Percentiles rank a stretch among this genome's conserved stretches.
These are phyloP conservation scores for Phaeosphaeriaceae sp. DNA, from an alignment of 2,329 filamentous ascomycete genomes.

Conservation along the genomic window DNA sequence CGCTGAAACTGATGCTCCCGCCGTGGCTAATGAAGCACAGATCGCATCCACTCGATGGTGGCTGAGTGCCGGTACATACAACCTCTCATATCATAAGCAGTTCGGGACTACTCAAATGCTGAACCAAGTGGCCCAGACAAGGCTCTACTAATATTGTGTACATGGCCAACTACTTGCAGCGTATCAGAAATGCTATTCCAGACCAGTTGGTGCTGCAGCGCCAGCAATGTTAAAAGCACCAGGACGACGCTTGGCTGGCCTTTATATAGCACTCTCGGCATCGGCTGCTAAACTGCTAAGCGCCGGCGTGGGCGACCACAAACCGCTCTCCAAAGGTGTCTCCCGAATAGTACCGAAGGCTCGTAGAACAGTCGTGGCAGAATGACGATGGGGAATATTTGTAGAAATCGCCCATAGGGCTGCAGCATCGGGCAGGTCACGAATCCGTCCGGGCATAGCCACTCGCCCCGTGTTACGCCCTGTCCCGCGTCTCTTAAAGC, in stretches of 20 bases:
- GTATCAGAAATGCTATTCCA: background rate
- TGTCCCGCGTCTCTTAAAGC: slow-evolving; percentile 28
- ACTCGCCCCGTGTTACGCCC: slow-evolving; percentile 23
- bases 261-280: slow-evolving; percentile 37
- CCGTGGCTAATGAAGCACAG: slow-evolving; percentile 16
- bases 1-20: slow-evolving; percentile 11
- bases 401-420: slow-evolving; percentile 6
- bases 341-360: slow-evolving; percentile 4
- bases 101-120: background rate
- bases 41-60: slow-evolving; percentile 9
- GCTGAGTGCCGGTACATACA: slow-evolving; percentile 12
- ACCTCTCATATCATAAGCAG: slow-evolving; percentile 1
- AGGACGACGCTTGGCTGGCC: slow-evolving; percentile 28
- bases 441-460: slow-evolving; percentile 30
- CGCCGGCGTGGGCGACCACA: slow-evolving; percentile 32
- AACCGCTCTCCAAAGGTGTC: slow-evolving; percentile 8
- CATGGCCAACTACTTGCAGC: background rate
- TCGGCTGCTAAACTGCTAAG: slow-evolving; percentile 32
- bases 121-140: background rate
- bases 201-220: slow-evolving; percentile 9
- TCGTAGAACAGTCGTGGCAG: background rate
- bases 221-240: slow-evolving; percentile 12
- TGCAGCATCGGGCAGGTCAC: slow-evolving; percentile 12
- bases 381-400: slow-evolving; percentile 8
- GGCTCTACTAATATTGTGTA: background rate